phyloP scores from a whole-genome alignment of 2,329 filamentous ascomycete species.

The Massarina eburnea region DNA sequence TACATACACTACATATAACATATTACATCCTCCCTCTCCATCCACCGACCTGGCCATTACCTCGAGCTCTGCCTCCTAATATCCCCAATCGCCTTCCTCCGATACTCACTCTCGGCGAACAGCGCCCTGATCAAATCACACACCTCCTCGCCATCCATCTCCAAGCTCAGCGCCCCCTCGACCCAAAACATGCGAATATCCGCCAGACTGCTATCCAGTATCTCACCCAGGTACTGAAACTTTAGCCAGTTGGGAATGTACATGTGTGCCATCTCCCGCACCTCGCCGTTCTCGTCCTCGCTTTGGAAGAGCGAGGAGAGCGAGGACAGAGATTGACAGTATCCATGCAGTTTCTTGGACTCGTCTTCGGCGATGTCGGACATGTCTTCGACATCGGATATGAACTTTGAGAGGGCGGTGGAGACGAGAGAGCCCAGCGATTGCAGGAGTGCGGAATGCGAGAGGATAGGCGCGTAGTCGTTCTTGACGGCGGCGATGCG shows the following conservation, averaged over 20 bases:
- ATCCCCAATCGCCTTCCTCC: slow-evolving; percentile 60
- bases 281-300: slow-evolving; percentile 41
- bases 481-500: slow-evolving; percentile 58
- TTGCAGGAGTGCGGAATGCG: slow-evolving; percentile 62
- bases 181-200: slow-evolving; percentile 68
- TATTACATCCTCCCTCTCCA: not conserved
- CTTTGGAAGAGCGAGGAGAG: slow-evolving; percentile 60
- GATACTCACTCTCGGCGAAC: slow-evolving; percentile 63
- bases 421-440: slow-evolving; percentile 61
- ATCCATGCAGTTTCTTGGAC: slow-evolving; percentile 59
- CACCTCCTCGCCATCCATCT: slow-evolving; percentile 64
- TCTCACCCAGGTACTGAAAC: slow-evolving; percentile 65
- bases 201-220: slow-evolving; percentile 63
- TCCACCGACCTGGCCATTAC: not conserved
- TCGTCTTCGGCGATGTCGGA: slow-evolving; percentile 66
- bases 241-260: slow-evolving; percentile 66
- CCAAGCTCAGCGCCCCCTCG: slow-evolving; percentile 63
- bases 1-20: too few species aligned
- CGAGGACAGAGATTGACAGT: slow-evolving; percentile 58
- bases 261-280: slow-evolving; percentile 59
- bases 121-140: slow-evolving; percentile 65
- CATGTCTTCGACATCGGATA: slow-evolving; percentile 64
- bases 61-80: slow-evolving; percentile 45
- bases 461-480: slow-evolving; percentile 61
- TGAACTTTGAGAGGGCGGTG: slow-evolving; percentile 60